A percentile compares a stretch with the other conserved stretches of the same genome.
Conservation (phyloP, 352 stramenopile species). For the Phytophthora pistaciae region DNA sequence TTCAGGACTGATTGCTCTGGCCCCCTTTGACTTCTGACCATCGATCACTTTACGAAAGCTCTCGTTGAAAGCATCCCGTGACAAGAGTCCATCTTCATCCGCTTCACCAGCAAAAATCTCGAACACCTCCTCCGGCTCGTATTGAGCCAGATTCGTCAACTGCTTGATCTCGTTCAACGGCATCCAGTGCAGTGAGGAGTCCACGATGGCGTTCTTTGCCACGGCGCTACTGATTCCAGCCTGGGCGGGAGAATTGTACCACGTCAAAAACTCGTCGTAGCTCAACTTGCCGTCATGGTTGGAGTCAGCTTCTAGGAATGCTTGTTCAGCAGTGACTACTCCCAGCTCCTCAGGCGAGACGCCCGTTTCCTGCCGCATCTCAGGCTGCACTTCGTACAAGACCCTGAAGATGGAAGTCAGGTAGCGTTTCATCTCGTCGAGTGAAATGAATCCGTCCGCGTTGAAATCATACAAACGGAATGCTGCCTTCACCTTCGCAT, state of each 20-base stretch:
- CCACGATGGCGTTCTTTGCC: constrained; percentile 76
- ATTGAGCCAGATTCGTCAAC: constrained; percentile 81
- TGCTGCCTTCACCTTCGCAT: constrained; percentile 87
- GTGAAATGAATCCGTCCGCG: constrained; percentile 83
- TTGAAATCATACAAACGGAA: constrained; percentile 92
- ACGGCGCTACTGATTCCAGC: constrained; percentile 75
- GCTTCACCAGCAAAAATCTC: constrained; percentile 86
- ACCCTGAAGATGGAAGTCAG: constrained; percentile 90
- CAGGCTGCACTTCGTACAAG: constrained; percentile 84
- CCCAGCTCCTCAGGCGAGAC: constrained; percentile 81
- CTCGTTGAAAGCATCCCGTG: constrained; percentile 74
- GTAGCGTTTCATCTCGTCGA: constrained; percentile 91
- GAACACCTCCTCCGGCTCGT: constrained; percentile 87
- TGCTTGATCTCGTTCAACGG: constrained; percentile 85
- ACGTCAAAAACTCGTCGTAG: constrained; percentile 89
- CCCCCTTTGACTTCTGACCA: constrained; percentile 36
- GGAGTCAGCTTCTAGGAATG: constrained; percentile 84
- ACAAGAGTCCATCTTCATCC: constrained; percentile 77
- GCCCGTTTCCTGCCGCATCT: constrained; percentile 72
- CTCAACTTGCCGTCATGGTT: constrained; percentile 86
- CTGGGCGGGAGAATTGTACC: constrained; percentile 83
- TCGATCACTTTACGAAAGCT: constrained; percentile 81
- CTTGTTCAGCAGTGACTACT: constrained; percentile 83
- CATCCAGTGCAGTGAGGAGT: constrained; percentile 85
- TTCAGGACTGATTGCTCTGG: constrained; percentile 18